These are phyloP conservation scores for Aspergillus tanneri DNA, from an alignment of 2,329 filamentous ascomycete genomes.

Conservation along the genomic window DNA sequence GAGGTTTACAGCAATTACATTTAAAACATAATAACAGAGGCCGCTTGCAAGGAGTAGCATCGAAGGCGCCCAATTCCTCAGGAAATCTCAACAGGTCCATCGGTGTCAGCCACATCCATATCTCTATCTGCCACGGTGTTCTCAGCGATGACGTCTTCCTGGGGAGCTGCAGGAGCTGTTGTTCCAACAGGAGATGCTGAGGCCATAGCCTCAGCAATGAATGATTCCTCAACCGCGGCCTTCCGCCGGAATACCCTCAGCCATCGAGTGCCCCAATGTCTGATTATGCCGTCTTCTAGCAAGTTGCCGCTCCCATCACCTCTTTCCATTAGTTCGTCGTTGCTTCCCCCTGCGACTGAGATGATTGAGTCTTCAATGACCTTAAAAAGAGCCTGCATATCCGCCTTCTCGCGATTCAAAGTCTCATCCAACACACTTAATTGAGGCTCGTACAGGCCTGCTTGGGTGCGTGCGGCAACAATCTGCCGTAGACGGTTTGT, in stretches of 20 bases:
- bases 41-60: not conserved
- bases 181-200: constrained; percentile 47
- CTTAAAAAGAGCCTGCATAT: constrained; percentile 76
- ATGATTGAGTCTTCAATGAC: constrained; percentile 75
- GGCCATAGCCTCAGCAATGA: constrained; percentile 57
- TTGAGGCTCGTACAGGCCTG: constrained; percentile 55
- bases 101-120: constrained; percentile 27
- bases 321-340: constrained; percentile 72
- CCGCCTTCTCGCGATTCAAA: constrained; percentile 65
- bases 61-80: not conserved
- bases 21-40: too few relatives aligned
- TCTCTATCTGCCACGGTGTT: constrained; percentile 29
- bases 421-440: constrained; percentile 64
- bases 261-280: constrained; percentile 83
- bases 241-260: constrained; percentile 78
- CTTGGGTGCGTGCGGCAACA: constrained; percentile 60
- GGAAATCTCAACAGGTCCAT: constrained; percentile 13
- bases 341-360: constrained; percentile 69
- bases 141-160: constrained; percentile 11
- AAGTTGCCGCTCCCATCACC: constrained; percentile 52
- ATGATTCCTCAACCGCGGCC: constrained; percentile 79
- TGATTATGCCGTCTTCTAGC: constrained; percentile 64
- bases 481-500: constrained; percentile 82
- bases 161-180: constrained; percentile 27
- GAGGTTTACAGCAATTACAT: too few relatives aligned